Conservation (phyloP, 2,329 filamentous ascomycete species). For the Ceratocystis papillata region DNA sequence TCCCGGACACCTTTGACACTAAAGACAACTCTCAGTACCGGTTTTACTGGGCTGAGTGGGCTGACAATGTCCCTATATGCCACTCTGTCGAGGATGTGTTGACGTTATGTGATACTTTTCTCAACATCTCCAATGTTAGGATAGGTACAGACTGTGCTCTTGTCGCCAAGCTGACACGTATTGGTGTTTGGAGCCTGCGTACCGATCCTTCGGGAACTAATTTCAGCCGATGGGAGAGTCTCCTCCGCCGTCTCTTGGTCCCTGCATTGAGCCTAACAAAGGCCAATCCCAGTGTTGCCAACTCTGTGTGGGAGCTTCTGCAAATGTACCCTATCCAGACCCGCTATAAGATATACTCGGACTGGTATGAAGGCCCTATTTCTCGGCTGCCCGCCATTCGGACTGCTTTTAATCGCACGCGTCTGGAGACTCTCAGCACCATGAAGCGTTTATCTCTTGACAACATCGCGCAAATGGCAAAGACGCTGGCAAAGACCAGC, state of each 20-base stretch:
- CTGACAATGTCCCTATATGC: constrained; percentile 83
- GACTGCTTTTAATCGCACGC: constrained; percentile 64
- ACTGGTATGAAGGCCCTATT: constrained; percentile 76
- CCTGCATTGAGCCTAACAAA: constrained; percentile 80
- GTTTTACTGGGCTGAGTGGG: constrained; percentile 97
- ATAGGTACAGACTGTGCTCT: constrained; percentile 75
- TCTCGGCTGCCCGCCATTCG: constrained; percentile 69
- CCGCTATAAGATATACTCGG: constrained; percentile 80
- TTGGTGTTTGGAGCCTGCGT: constrained; percentile 64
- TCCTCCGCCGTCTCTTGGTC: constrained; percentile 74
- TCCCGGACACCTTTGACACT: constrained; percentile 64
- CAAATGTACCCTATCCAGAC: constrained; percentile 63
- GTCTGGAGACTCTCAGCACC: constrained; percentile 68
- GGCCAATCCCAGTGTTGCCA: constrained; percentile 71
- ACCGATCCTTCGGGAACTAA: constrained; percentile 63
- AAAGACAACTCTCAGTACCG: constrained; percentile 70
- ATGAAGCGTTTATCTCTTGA: constrained; percentile 84
- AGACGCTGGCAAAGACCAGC: constrained; percentile 82
- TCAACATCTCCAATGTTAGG: constrained; percentile 77
- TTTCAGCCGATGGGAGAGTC: constrained; percentile 65
- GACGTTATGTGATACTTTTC: constrained; percentile 67
- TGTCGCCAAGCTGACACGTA: constrained; percentile 71
- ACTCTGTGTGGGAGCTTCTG: constrained; percentile 76
- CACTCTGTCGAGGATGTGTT: constrained; percentile 87
- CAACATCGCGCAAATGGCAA: constrained; percentile 76